These are phyloP conservation scores for Diaporthe vaccinii DNA, from an alignment of 2,329 filamentous ascomycete genomes.

Conservation along the genomic window DNA sequence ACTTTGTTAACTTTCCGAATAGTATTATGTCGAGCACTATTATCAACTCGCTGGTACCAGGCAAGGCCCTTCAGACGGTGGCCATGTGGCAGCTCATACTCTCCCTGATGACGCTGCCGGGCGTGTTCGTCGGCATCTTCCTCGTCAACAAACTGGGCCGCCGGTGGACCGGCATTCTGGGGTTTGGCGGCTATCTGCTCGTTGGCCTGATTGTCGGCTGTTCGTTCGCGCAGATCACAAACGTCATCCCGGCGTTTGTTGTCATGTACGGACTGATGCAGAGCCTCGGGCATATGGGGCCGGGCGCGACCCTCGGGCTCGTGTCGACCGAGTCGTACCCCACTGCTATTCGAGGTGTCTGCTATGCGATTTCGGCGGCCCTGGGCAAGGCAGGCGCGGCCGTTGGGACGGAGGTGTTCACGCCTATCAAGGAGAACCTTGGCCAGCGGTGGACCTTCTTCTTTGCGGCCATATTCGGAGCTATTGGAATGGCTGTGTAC, in stretches of 20 bases:
- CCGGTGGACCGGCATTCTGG: constrained; percentile 64
- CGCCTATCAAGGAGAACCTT: constrained; percentile 58
- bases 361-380: constrained; percentile 65
- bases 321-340: constrained; percentile 65
- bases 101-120: constrained; percentile 59
- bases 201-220: constrained; percentile 66
- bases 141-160: constrained; percentile 63
- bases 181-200: constrained; percentile 63
- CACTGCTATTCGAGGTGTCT: constrained; percentile 64
- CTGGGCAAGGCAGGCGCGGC: constrained; percentile 66
- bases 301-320: constrained; percentile 64
- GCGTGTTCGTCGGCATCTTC: constrained; percentile 62
- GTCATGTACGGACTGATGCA: constrained; percentile 67
- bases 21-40: constrained; percentile 61
- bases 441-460: constrained; percentile 66
- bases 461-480: constrained; percentile 64
- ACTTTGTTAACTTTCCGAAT: constrained; percentile 61
- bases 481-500: constrained; percentile 60
- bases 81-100: constrained; percentile 64
- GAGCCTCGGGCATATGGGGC: constrained; percentile 62
- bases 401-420: constrained; percentile 64
- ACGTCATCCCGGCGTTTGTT: constrained; percentile 64
- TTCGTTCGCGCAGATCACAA: constrained; percentile 60
- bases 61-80: constrained; percentile 56
- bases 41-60: constrained; percentile 53